Evolutionary conservation across 1,139 yeast species (phyloP).

Genomic region (Sugiyamaella paludigena): DNA sequence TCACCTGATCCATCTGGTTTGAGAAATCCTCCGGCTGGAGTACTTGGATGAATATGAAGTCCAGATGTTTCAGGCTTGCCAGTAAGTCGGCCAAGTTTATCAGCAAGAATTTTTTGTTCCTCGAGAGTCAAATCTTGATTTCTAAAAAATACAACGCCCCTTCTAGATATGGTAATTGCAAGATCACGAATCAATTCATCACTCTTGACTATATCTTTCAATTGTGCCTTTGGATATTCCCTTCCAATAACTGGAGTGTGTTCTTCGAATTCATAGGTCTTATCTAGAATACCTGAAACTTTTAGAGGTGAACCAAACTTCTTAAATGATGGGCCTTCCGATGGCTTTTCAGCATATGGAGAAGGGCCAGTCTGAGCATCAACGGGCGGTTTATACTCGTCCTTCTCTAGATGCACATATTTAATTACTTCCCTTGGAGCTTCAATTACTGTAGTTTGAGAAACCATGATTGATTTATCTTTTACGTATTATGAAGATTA

Average conservation of each 20-base stretch:
- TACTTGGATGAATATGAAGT: constrained; percentile 45
- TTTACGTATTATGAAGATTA: background rate
- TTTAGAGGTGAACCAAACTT: constrained; percentile 16
- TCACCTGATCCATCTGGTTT: constrained; percentile 19
- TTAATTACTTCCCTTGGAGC: constrained; percentile 6
- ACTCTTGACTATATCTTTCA: constrained; percentile 51
- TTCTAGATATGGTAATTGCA: constrained; percentile 59
- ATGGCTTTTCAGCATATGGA: constrained; percentile 17
- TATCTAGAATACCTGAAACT: constrained; percentile 26
- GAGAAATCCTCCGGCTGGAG: constrained; percentile 34
- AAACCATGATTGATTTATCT: background rate
- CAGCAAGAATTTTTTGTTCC: constrained; percentile 52
- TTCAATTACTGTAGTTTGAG: background rate
- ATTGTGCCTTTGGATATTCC: constrained; percentile 34
- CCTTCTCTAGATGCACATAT: constrained; percentile 4
- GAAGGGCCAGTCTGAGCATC: background rate
- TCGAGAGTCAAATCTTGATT: constrained; percentile 59
- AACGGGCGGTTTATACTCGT: constrained; percentile 3
- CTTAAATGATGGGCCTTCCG: constrained; percentile 22
- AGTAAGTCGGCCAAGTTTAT: constrained; percentile 60
- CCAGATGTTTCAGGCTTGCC: constrained; percentile 68
- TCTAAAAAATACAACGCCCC: constrained; percentile 68
- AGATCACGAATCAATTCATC: constrained; percentile 49
- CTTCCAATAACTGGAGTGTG: constrained; percentile 35
- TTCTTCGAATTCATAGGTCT: constrained; percentile 31